Base-by-base conservation (phyloP, 2,329 filamentous ascomycete species). In the Venturiaceae sp. region DNA sequence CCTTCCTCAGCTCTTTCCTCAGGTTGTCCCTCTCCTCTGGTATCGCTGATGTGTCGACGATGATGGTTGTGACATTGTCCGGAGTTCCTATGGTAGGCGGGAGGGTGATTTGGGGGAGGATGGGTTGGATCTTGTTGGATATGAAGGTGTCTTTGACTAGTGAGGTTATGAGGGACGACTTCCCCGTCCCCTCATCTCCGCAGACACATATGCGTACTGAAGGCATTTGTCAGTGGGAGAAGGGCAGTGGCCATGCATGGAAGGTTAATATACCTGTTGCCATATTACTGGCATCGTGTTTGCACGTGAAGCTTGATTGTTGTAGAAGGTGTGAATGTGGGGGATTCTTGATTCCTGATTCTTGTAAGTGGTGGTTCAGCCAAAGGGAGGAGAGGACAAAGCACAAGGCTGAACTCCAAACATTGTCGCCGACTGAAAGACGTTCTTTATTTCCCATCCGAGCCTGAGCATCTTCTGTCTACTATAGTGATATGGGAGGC, bases 91-190 rank as follows among this genome's bases (percentile, higher is more conserved):
- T 88, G 66, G 86, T 92, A 23, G 92, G 92, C 41, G 92, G 92
- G 37, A 99, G 91, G 28, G 92, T 96, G 64, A 99, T 95, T 70
- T 92, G 90, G 23, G 94, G 94, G 9, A 99, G 85, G 61, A 97
- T 88, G 14, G 92, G 83, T 71, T 96, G 92, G 68, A 99, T 96
- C 77, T 95, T 96, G 74, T 89, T 90, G 63, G 88, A 90, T 66
- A 97, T 89, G 73, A 97, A 99, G 72, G 92, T 88, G 71, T 96
- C 92, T 71, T 97, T 97, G 71, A 99, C 92, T 39, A 99, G 85
- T 59, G 91, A 95, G 58, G 92, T 94, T 69, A 96, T 95, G 71
- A 96, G 69, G 64, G 70, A 72, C 70, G 70, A 72, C 66, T 74
- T 74, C 63, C 72, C 72, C 58, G 60, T 62, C 66, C 88, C 88